Evolutionary conservation across 2,329 filamentous ascomycete species (phyloP).

Genomic region (Chaetomium strumarium): DNA sequence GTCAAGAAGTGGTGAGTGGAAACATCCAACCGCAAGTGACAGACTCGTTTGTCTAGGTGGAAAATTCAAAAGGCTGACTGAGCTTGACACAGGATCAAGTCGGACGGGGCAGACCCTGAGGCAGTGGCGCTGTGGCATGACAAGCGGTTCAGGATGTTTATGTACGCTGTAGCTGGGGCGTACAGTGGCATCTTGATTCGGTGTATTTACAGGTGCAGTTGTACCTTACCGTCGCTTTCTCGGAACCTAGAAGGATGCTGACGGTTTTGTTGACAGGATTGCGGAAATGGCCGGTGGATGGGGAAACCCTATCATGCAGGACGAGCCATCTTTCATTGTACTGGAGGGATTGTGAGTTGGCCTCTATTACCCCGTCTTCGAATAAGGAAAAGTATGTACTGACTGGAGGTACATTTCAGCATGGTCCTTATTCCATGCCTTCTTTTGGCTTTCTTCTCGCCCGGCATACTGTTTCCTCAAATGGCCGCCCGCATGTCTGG

Average conservation of each 20-base stretch:
- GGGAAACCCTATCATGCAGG: constrained; percentile 58
- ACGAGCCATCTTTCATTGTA: constrained; percentile 53
- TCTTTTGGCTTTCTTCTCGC: constrained; percentile 48
- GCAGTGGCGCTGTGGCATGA: constrained; percentile 38
- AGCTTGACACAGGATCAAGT: constrained; percentile 28
- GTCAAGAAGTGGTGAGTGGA: constrained; percentile 29
- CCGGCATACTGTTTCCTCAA: constrained; percentile 49
- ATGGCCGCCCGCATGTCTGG: constrained; percentile 38
- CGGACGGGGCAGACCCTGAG: constrained; percentile 26
- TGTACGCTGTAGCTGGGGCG: constrained; percentile 39
- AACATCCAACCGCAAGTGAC: background rate
- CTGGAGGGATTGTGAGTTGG: constrained; percentile 46
- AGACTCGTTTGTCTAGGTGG: background rate
- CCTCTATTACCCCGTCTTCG: background rate
- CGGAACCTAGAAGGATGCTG: background rate
- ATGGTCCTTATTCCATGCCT: constrained; percentile 46
- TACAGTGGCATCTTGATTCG: constrained; percentile 43
- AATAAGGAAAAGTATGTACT: background rate
- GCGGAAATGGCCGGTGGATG: constrained; percentile 60
- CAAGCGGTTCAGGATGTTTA: constrained; percentile 39
- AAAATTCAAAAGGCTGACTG: background rate
- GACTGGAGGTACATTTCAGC: constrained; percentile 21
- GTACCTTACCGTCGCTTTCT: background rate
- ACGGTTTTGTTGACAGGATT: constrained; percentile 38
- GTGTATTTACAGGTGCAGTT: constrained; percentile 49